These are phyloP conservation scores for Penicillium paxilli DNA, from an alignment of 495 filamentous ascomycete species.

Conservation along the genomic window DNA sequence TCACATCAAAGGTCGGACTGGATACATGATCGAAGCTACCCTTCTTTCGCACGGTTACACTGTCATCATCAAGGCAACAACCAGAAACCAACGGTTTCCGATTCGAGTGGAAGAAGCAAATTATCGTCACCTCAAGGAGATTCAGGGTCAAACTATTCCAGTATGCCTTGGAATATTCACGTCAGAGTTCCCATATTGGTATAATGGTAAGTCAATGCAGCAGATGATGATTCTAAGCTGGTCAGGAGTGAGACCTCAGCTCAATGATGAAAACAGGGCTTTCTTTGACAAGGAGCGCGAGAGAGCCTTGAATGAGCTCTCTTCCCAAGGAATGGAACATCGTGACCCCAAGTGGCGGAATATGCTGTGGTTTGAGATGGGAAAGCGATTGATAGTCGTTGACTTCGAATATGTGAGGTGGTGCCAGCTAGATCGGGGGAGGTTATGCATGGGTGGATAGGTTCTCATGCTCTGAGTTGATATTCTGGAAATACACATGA, in stretches of 20 bases:
- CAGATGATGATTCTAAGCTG: constrained; percentile 28
- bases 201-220: constrained; percentile 23
- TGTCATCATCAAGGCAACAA: constrained; percentile 29
- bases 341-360: constrained; percentile 25
- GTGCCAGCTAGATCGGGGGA: too few relatives aligned
- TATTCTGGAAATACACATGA: constrained; percentile 8
- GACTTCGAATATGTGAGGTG: constrained; percentile 24
- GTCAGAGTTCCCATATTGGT: constrained; percentile 24
- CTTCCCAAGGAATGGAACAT: constrained; percentile 14
- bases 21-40: constrained; percentile 30
- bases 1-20: constrained; percentile 26
- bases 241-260: constrained; percentile 24
- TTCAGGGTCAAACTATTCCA: constrained; percentile 23
- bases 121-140: constrained; percentile 19
- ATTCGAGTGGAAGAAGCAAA: constrained; percentile 24
- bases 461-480: constrained; percentile 1
- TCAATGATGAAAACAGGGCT: constrained; percentile 19
- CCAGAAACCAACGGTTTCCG: constrained; percentile 22
- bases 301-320: constrained; percentile 13
- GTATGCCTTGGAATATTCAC: constrained; percentile 23
- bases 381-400: constrained; percentile 15
- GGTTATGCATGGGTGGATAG: too few relatives aligned
- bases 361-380: constrained; percentile 20
- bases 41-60: constrained; percentile 30
- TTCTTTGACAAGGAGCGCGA: constrained; percentile 20